Evolutionary conservation across 225 moss, liverwort and hornwort genomes (phyloP), one percentile per base, ranked within the genome.

Genomic region (Sphagnum tenellum): DNA sequence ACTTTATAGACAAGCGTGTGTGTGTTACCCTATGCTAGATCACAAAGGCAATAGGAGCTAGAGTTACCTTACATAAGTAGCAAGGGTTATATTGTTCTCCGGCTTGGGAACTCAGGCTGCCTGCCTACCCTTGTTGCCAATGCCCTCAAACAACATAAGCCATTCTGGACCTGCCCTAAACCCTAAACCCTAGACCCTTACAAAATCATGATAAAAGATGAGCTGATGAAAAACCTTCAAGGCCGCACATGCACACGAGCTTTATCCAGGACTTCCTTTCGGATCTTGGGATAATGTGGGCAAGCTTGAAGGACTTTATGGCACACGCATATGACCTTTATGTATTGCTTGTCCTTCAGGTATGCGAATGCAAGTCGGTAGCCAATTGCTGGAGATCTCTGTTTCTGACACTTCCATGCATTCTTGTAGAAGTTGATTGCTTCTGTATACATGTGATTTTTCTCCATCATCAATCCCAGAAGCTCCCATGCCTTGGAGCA

Each of bases 221-320:
- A 29, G 29, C 52, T 59, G 59, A 59, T 44, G 6, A 12, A 11
- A 29, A 5, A 3, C 45, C n/a, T 3, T 58, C 72, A 85, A 13
- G 81, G 72, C 67, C 95, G 77, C 2, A 95, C 57, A 71, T 72
- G 77, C 9, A 59, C 3, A 14, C 88, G 86, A 48, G 95, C 92
- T 77, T 95, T 95, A 49, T 88, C 88, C 46, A 95, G 81, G 48
- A 92, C 75, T 9, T 92, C 92, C 73, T 92, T 91, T 51, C 83
- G 92, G 57, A 89, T 89, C 70, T 79, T 89, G 29, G 86, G 81
- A 58, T 81, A 77, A 47, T 79, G 81, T 14, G 80, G 79, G 2
- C 73, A 92, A 46, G 71, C 68, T 14, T 66, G 74, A 4, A 88
- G 77, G 12, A 95, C 75, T 75, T 88, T 89, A 0, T 88, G 82